A percentile compares a stretch with the other conserved stretches of the same genome.
These are phyloP conservation scores for Melampsora americana DNA, from an alignment of 1,284 basidiomycete genomes.

Conservation along the genomic window DNA sequence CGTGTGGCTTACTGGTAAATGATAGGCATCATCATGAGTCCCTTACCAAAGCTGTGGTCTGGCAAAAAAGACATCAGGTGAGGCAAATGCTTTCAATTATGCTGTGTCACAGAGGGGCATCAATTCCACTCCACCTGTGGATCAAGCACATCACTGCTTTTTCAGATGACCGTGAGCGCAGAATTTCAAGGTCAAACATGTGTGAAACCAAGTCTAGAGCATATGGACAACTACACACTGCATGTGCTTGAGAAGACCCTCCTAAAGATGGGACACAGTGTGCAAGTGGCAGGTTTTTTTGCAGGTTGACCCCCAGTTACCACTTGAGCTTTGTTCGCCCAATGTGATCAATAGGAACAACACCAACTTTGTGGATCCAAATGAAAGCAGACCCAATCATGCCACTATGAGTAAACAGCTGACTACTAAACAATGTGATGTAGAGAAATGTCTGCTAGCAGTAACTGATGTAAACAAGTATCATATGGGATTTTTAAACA, in stretches of 20 bases:
- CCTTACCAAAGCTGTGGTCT: neutral
- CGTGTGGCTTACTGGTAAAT: neutral
- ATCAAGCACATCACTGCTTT: neutral
- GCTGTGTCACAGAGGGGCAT: neutral
- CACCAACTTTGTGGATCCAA: slow-evolving; percentile 57
- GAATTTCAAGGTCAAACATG: no score
- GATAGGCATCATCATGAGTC: neutral
- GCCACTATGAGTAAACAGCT: slow-evolving; percentile 49
- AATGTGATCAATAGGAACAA: neutral
- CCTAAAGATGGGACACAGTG: no score
- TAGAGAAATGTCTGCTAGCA: slow-evolving; percentile 14
- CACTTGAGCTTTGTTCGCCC: neutral
- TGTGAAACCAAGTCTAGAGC: no score
- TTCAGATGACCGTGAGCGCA: neutral
- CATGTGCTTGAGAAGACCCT: no score
- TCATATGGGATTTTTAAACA: no score
- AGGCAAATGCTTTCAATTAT: neutral
- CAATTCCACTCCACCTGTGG: neutral
- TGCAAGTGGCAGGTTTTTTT: no score
- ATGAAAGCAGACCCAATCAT: slow-evolving; percentile 55
- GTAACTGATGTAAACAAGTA: slow-evolving; percentile 52
- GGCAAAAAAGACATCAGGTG: neutral
- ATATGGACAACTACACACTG: no score
- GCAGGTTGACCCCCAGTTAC: neutral
- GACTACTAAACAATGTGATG: neutral